Percentiles rank a stretch among this genome's conserved stretches.
Evolutionary conservation across 441 rosid species (phyloP).

Genomic region (Erodium trifolium): DNA sequence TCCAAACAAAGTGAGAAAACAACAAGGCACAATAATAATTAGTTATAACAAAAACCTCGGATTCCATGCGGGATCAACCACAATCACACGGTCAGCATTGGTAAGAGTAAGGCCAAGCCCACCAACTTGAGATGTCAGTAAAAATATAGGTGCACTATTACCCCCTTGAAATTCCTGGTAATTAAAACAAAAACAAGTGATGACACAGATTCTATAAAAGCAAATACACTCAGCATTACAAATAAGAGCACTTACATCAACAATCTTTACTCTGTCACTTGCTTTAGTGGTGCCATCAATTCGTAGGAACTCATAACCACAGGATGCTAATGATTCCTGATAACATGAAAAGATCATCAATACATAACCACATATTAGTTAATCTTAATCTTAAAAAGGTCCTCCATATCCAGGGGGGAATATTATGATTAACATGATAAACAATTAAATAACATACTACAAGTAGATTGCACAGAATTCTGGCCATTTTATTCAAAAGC

Average conservation of each 20-base stretch:
- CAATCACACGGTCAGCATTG: slow-evolving; percentile 92
- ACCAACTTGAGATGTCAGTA: slow-evolving; percentile 92
- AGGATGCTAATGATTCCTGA: slow-evolving; percentile 64
- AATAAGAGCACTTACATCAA: slow-evolving; percentile 45
- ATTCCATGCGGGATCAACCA: slow-evolving; percentile 97
- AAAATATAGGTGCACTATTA: slow-evolving; percentile 70
- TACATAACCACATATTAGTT: not conserved
- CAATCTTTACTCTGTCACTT: slow-evolving; percentile 69
- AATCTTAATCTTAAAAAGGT: not conserved
- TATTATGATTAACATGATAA: not conserved
- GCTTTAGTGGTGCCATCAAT: slow-evolving; percentile 95
- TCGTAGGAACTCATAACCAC: slow-evolving; percentile 59
- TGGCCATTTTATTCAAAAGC: slow-evolving; percentile 1
- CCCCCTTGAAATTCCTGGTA: slow-evolving; percentile 84
- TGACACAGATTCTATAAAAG: not conserved
- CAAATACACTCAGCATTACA: not conserved
- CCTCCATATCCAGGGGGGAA: not conserved
- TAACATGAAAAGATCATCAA: slow-evolving; percentile 10
- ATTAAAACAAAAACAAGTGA: slow-evolving; percentile 14
- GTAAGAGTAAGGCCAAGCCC: slow-evolving; percentile 97
- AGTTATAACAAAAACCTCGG: slow-evolving; percentile 52
- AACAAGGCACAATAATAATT: slow-evolving; percentile 6
- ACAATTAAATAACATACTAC: not conserved
- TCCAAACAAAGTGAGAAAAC: not conserved
- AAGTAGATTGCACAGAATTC: not conserved